These are phyloP conservation scores for Ochromonas danica DNA, from an alignment of 108 stramenopile genomes.

Conservation along the genomic window DNA sequence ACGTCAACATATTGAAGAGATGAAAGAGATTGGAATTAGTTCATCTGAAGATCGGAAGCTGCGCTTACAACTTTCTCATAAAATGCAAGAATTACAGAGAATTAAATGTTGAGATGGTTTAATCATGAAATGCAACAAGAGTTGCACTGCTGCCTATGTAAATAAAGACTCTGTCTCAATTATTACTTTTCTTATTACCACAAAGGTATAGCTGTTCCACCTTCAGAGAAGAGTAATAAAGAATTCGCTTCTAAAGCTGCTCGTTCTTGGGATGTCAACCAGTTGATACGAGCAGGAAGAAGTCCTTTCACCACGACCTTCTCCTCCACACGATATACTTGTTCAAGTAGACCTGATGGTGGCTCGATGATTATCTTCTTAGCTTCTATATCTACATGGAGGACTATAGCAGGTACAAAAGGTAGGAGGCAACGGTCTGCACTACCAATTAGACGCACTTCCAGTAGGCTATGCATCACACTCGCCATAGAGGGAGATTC, in stretches of 20 bases:
- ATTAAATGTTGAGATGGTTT: too few relatives aligned
- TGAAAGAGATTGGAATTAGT: slow-evolving; percentile 5
- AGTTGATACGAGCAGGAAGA: not conserved
- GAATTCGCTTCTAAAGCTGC: too few relatives aligned
- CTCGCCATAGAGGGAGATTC: not conserved
- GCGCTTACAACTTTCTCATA: not conserved
- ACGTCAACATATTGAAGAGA: not conserved
- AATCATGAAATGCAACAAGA: too few relatives aligned
- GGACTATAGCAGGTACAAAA: not conserved
- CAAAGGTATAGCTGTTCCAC: too few relatives aligned
- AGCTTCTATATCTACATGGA: not conserved
- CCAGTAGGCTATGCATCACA: not conserved
- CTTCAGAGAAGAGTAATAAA: too few relatives aligned
- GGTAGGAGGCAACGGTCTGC: not conserved
- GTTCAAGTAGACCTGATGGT: not conserved
- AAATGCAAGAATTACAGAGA: not conserved
- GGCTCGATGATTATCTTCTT: not conserved
- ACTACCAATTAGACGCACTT: not conserved
- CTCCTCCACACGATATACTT: not conserved
- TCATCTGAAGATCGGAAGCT: too few relatives aligned
- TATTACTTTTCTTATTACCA: too few relatives aligned
- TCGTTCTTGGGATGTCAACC: not conserved
- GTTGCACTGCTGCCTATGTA: too few relatives aligned
- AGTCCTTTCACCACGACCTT: not conserved
- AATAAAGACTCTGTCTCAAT: too few relatives aligned